These are phyloP conservation scores for Phoma sp. DNA, from an alignment of 2,329 filamentous ascomycete species.

Conservation along the genomic window DNA sequence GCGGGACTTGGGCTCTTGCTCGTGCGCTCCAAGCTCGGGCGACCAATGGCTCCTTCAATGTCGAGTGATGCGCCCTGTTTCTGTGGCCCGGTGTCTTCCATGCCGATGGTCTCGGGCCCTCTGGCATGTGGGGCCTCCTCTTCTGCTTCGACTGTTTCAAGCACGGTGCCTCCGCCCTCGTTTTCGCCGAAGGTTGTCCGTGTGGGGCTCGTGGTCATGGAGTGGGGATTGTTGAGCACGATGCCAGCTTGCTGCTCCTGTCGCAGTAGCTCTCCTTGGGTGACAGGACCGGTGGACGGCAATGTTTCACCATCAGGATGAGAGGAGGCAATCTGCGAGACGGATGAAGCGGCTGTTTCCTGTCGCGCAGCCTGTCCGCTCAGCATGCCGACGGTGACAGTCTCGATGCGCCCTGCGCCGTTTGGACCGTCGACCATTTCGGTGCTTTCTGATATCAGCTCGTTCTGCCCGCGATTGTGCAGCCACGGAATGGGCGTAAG, in stretches of 20 bases:
- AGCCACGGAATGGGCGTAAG: slow-evolving; percentile 96
- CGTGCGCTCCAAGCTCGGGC: slow-evolving; percentile 37
- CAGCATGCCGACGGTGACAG: slow-evolving; percentile 73
- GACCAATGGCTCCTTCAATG: slow-evolving; percentile 46
- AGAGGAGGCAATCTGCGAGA: slow-evolving; percentile 40
- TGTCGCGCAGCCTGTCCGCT: slow-evolving; percentile 18
- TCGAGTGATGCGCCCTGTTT: slow-evolving; percentile 58
- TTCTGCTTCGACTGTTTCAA: slow-evolving; percentile 49
- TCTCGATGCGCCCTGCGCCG: slow-evolving; percentile 79
- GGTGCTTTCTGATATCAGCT: slow-evolving; percentile 74
- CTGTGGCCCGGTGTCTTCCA: slow-evolving; percentile 85
- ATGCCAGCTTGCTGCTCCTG: slow-evolving; percentile 85
- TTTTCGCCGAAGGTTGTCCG: slow-evolving; percentile 36
- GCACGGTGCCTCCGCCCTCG: slow-evolving; percentile 38
- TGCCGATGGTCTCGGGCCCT: slow-evolving; percentile 83
- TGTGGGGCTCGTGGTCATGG: slow-evolving; percentile 33
- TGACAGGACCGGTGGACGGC: slow-evolving; percentile 52
- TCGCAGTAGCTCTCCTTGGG: slow-evolving; percentile 83
- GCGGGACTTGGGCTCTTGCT: slow-evolving; percentile 37
- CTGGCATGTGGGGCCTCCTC: slow-evolving; percentile 77
- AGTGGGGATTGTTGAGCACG: slow-evolving; percentile 62
- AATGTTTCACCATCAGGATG: slow-evolving; percentile 47
- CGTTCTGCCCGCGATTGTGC: slow-evolving; percentile 56
- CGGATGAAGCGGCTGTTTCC: slow-evolving; percentile 14
- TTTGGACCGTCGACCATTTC: slow-evolving; percentile 84